Evolutionary conservation across 2,329 filamentous ascomycete species (phyloP).

Genomic region (Ophiocordyceps unilateralis): DNA sequence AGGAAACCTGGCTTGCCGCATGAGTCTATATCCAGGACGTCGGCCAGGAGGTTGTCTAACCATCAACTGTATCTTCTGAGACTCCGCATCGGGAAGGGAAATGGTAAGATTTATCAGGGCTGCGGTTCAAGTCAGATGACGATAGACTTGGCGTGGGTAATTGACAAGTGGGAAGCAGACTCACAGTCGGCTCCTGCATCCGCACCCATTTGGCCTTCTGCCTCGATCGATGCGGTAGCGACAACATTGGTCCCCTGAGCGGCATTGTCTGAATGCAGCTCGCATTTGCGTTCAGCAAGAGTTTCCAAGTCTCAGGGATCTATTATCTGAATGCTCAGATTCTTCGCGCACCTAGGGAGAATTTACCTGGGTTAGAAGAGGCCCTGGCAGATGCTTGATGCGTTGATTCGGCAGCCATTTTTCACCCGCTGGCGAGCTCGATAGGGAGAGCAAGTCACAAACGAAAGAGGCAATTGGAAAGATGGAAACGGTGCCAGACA

Average conservation of each 20-base stretch:
- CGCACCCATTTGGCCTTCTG: slow-evolving; percentile 11
- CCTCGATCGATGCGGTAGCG: slow-evolving; percentile 8
- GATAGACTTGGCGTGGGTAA: neutral
- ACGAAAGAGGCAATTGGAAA: slow-evolving; percentile 6
- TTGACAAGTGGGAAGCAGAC: neutral
- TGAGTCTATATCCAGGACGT: neutral
- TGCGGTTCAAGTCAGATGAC: slow-evolving; percentile 5
- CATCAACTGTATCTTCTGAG: slow-evolving; percentile 69
- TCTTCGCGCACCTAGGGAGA: neutral
- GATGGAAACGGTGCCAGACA: no score
- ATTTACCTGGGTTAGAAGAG: slow-evolving; percentile 7
- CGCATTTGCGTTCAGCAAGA: slow-evolving; percentile 1
- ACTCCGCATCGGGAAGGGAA: slow-evolving; percentile 57
- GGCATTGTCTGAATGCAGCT: slow-evolving; percentile 3
- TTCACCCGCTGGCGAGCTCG: slow-evolving; percentile 5
- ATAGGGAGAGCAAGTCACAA: slow-evolving; percentile 3
- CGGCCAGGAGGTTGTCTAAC: slow-evolving; percentile 27
- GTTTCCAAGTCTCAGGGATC: neutral
- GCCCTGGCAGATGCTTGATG: slow-evolving; percentile 6
- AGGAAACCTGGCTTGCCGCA: slow-evolving; percentile 47
- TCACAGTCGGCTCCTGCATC: slow-evolving; percentile 18
- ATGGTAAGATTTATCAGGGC: slow-evolving; percentile 51
- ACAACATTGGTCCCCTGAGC: slow-evolving; percentile 10
- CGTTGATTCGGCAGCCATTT: slow-evolving; percentile 15
- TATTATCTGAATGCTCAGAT: neutral